Evolutionary conservation across 2,329 filamentous ascomycete species (phyloP), one percentile per base, ranked within the genome.

Genomic region (Aspergillus arachidicola): DNA sequence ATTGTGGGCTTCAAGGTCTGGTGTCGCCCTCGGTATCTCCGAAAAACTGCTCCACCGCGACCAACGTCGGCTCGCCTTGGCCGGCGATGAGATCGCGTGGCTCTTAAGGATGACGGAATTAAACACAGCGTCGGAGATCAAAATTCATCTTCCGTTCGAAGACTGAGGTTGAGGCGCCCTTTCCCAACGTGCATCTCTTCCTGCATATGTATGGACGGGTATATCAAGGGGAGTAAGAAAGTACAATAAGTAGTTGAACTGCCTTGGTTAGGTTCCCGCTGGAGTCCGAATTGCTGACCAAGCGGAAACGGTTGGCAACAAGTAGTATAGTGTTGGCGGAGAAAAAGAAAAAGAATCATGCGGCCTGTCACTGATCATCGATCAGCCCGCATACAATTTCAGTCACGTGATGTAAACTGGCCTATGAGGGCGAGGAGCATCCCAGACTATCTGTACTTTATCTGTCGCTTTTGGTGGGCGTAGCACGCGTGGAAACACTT

Each of bases 361-460:
- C 62, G 64, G 53, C 50, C 65, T 62, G 63, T 53, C 64, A 66
- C 63, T 65, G 68, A 70, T 70, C 68, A 69, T 67, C 68, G 66
- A 69, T 69, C 64, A 64, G 63, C 67, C 67, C 68, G 68, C 68
- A 70, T 70, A 61, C 62, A 57, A 28, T 30, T 65, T 63, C 68
- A 46, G 48, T 70, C 68, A 70, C 64, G 68, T 70, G 68, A 70
- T 10, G 0, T 0, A 1, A 1, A 3, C 26, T 19, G 34, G 64
- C 68, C 68, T 68, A 70, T 70, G 60, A 66, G 64, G 43, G 48
- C n/a, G 48, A 21, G 19, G 26, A 50, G 23, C 57, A 50, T 38
- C 55, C 26, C 51, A 63, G 59, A 48, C 63, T 62, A 65, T 66
- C 59, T 57, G 26, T 54, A 64, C 66, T 67, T 64, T 66, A 64